Conservation (phyloP, 768 basidiomycete genomes). For the Rhodotorula paludigena region DNA sequence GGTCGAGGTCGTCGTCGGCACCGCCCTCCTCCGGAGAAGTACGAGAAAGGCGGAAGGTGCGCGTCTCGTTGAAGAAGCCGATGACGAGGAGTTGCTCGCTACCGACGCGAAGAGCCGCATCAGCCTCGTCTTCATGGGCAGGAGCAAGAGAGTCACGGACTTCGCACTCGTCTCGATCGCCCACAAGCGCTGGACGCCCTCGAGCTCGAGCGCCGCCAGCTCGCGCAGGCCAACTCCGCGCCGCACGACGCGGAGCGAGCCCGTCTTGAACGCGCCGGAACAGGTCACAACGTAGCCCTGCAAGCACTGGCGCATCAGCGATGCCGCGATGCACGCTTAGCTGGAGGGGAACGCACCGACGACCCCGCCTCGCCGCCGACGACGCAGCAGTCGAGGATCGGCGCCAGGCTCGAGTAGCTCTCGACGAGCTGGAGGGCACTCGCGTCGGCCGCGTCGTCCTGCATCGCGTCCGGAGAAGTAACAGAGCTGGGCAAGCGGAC, state of each 20-base stretch:
- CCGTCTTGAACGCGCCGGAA: conserved; percentile 72
- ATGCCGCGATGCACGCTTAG: conserved; percentile 44
- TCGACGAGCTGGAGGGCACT: conserved; percentile 60
- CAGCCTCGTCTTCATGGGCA: neutral
- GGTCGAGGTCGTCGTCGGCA: conserved; percentile 44
- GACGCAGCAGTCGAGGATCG: conserved; percentile 72
- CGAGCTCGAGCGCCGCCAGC: conserved; percentile 57
- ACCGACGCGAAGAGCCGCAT: neutral
- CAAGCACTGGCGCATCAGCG: neutral
- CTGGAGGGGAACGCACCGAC: conserved; percentile 52
- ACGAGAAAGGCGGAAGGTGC: conserved; percentile 9
- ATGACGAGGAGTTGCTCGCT: conserved; percentile 23
- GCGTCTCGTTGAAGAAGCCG: conserved; percentile 34
- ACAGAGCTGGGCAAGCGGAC: conserved; percentile 56
- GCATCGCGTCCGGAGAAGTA: conserved; percentile 20
- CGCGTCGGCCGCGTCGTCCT: conserved; percentile 3
- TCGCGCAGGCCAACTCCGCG: conserved; percentile 73
- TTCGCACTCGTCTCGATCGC: conserved; percentile 1
- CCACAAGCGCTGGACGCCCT: conserved; percentile 61
- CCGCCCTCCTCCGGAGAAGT: neutral
- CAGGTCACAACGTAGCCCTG: conserved; percentile 79
- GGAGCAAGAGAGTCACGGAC: neutral
- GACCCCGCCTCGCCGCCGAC: conserved; percentile 44
- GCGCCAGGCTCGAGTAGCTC: conserved; percentile 69
- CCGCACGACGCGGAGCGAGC: conserved; percentile 69